Evolutionary conservation across 345 rosid species (phyloP), one percentile per base, ranked within the genome.

Genomic region (Eucalyptus marginata): DNA sequence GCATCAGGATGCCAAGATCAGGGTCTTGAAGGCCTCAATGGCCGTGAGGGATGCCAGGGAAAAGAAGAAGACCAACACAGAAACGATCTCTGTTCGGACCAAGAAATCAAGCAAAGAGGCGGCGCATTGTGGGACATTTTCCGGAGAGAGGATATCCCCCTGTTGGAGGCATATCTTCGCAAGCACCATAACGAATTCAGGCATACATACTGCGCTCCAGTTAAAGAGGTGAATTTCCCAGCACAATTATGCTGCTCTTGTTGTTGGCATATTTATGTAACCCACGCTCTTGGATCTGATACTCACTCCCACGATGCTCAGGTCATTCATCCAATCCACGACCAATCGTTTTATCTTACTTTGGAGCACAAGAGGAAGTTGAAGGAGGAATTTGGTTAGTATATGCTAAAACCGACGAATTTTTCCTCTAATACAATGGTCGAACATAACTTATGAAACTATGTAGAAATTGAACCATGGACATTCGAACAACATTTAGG

Each of bases 51-150:
- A 58, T 66, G 86, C 27, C 50, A 25, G 47, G 66, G 29, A 62
- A 29, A 89, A 33, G 90, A 24, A 7, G 89, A 86, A 46, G 49
- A 90, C 49, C 11, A 88, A 88, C 25, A 46, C 33, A 20, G 33
- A 27, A 51, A 27, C 44, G 49, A 81, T 36, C 47, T 13, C 24
- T 50, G n/a, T n/a, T 14, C 10, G 44, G 6, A 44, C 49, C 22
- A 44, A 31, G 86, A 68, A 90, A 76, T 66, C 46, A 91, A 91
- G 56, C 89, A 89, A 87, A 89, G 86, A 4, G 94, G 92, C 3
- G 95, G 95, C 49, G 98, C 99, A 10, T 88, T 97, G 29, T 97
- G 99, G 99, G 99, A 97, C 88, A 97, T 97, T 89, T 97, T 96
- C 89, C 94, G 96, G 90, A 96, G 98, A 90, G 95, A 95, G 89